Base-by-base conservation (phyloP, 1,139 yeast species). In the Suhomyces anneliseae region DNA sequence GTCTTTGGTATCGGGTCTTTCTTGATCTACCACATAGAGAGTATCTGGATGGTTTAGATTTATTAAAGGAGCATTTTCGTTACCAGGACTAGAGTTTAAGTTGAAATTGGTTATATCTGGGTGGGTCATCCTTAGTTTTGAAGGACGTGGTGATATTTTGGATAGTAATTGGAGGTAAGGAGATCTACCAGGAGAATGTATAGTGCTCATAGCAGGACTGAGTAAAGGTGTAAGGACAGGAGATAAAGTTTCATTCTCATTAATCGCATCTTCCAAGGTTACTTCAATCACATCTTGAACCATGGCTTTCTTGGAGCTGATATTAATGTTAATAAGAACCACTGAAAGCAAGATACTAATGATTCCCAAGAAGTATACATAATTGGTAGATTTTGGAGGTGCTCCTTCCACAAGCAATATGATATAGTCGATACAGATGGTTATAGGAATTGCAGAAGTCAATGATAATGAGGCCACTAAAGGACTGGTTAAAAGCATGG, bases 401-500 rank as follows among this genome's bases (percentile, higher is more conserved):
- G 54, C 46, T 7, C 55, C 61, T 11, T 62, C 66, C 7, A 62
- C 40, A 10, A 54, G 53, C 35, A 69, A 49, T 3, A 70, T 58
- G 24, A 76, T 52, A 49, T 69, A 76, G 53, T 79, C 82, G 14
- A 76, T 61, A 47, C 76, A 68, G 47, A 80, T 76, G 29, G 80
- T 76, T 33, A 80, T 68, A 2, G 85, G 85, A 34, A 80, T 77
- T 0, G 80, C 76, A 0, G 80, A 69, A 0, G 83, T 77, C 36
- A 80, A 61, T 5, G 83, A 77, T 36, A 80, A 65, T 8, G 82
- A 72, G 2, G 82, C 76, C 8, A 79, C 74, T 47, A 80, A 66
- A 0, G 85, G 85, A 45, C 82, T 77, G 0, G 83, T 79, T 39
- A 79, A 66, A 27, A 80, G 59, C 69, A 79, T 71, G 7, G 84